These are phyloP conservation scores for Raffaelea arxii DNA, from an alignment of 2,329 filamentous ascomycete species.

Conservation along the genomic window DNA sequence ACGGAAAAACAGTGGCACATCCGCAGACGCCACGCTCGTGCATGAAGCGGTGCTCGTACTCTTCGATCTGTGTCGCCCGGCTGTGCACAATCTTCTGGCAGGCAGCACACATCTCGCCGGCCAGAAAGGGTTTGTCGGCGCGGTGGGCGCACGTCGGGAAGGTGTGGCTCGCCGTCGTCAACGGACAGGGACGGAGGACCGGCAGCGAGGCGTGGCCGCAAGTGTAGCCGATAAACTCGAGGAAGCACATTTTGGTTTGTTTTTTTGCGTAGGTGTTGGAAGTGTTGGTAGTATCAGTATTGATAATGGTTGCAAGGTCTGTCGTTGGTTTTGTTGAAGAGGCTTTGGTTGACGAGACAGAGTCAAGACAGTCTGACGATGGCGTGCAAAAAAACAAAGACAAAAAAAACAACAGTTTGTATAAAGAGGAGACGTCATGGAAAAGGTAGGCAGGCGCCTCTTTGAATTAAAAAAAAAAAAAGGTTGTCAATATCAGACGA, in stretches of 20 bases:
- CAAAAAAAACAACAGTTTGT: too few species aligned
- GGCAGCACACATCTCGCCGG: slow-evolving; percentile 24
- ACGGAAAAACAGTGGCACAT: slow-evolving; percentile 27
- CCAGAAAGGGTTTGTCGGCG: slow-evolving; percentile 21
- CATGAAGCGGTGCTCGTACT: slow-evolving; percentile 33
- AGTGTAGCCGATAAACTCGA: slow-evolving; percentile 33
- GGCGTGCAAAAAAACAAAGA: too few species aligned
- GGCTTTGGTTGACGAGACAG: too few species aligned
- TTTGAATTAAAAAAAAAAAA: too few species aligned
- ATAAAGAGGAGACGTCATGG: too few species aligned
- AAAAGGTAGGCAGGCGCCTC: too few species aligned
- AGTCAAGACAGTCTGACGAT: too few species aligned
- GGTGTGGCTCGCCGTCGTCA: slow-evolving; percentile 26
- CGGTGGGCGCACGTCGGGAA: slow-evolving; percentile 24
- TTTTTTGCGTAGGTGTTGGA: not conserved
- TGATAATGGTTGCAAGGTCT: not conserved
- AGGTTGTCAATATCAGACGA: too few species aligned
- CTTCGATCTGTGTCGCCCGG: slow-evolving; percentile 28
- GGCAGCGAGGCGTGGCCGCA: slow-evolving; percentile 36
- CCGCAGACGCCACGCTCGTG: slow-evolving; percentile 33
- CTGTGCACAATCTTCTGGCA: slow-evolving; percentile 29
- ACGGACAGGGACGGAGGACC: slow-evolving; percentile 31
- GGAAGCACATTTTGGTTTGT: slow-evolving; percentile 31
- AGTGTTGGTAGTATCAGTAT: not conserved
- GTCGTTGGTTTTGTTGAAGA: too few species aligned